phyloP scores from a whole-genome alignment of 2,329 filamentous ascomycete genomes.

The Ceratocystis lukuohia region DNA sequence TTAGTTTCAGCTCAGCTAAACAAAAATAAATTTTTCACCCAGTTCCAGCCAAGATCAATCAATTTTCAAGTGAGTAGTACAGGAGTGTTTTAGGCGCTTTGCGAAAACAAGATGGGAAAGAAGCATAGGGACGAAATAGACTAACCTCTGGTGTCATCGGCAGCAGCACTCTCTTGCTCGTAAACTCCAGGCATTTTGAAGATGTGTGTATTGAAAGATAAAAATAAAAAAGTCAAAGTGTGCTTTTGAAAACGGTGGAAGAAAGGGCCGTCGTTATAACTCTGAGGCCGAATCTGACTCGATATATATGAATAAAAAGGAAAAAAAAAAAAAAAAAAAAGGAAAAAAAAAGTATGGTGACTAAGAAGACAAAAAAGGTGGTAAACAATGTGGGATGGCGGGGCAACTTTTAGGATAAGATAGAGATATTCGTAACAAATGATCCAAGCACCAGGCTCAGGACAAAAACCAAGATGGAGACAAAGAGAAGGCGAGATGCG shows the following conservation, averaged over 20 bases:
- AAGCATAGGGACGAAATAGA: slow-evolving; percentile 13
- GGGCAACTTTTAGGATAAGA: slow-evolving; percentile 16
- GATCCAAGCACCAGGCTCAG: slow-evolving; percentile 4
- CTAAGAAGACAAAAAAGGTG: slow-evolving; percentile 17
- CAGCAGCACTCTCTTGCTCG: slow-evolving; percentile 24
- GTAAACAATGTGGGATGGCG: slow-evolving; percentile 16
- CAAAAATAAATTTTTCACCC: background rate
- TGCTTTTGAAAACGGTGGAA: background rate
- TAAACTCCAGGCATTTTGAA: slow-evolving; percentile 27
- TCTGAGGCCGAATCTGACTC: background rate
- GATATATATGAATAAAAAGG: background rate
- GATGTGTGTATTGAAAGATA: slow-evolving; percentile 1
- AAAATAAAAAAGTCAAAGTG: slow-evolving; percentile 6
- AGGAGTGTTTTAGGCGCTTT: background rate
- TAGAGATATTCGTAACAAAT: background rate
- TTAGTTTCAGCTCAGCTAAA: background rate
- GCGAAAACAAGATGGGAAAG: background rate
- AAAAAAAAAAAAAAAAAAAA: background rate
- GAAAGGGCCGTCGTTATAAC: background rate
- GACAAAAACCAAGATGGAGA: background rate
- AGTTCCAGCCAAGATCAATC: too few species aligned
- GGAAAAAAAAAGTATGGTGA: slow-evolving; percentile 6
- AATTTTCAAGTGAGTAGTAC: background rate
- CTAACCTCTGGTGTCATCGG: slow-evolving; percentile 31
- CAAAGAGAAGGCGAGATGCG: background rate